Conservation (phyloP, 345 rosid species). For the Brassica cretica region DNA sequence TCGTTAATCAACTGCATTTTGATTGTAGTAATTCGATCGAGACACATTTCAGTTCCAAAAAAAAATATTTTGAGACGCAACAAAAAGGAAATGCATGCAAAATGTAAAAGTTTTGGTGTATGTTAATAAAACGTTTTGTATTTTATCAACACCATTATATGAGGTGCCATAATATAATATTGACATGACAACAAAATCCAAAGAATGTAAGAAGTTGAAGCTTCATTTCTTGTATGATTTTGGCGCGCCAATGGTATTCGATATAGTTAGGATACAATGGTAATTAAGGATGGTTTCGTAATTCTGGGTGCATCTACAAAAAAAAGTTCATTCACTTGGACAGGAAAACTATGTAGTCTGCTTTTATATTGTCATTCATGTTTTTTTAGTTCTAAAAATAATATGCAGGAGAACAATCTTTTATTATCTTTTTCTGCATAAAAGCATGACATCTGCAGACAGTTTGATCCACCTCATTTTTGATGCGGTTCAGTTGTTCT, state of each 20-base stretch:
- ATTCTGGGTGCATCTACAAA: not conserved
- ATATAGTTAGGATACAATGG: not conserved
- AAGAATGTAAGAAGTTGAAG: not conserved
- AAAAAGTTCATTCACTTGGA: too few relatives aligned
- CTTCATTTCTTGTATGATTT: not conserved
- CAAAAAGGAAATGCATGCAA: not conserved
- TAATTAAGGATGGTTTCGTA: not conserved
- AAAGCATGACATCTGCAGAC: too few relatives aligned
- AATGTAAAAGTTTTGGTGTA: not conserved
- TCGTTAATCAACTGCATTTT: not conserved
- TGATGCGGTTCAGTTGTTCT: too few relatives aligned
- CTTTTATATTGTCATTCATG: too few relatives aligned
- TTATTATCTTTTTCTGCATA: too few relatives aligned
- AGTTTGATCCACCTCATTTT: too few relatives aligned
- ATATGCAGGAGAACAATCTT: too few relatives aligned
- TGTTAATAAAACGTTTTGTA: not conserved
- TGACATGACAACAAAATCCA: not conserved
- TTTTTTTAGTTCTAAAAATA: too few relatives aligned
- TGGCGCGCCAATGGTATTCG: slow-evolving; percentile 15
- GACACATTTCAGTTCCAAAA: not conserved
- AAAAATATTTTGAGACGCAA: not conserved
- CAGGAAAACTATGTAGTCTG: too few relatives aligned
- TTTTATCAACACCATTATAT: not conserved
- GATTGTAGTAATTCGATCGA: not conserved
- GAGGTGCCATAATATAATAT: not conserved